Conservation (phyloP, 805 yeast species). For the Torulaspora maleeae region DNA sequence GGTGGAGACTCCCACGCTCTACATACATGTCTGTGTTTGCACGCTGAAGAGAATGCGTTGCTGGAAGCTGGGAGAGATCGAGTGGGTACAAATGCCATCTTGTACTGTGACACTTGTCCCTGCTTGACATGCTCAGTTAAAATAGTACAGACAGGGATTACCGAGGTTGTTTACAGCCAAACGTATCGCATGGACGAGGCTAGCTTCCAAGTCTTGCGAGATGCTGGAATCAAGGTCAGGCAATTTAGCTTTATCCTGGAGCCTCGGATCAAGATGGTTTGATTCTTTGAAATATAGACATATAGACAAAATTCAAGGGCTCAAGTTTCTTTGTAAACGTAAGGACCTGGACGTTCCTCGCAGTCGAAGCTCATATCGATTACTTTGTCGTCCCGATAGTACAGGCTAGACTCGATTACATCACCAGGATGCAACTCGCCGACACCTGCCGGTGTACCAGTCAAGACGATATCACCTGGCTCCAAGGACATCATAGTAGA, state of each 20-base stretch:
- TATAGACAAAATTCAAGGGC: neutral
- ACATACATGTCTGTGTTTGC: conserved; percentile 85
- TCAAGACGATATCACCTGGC: conserved; percentile 84
- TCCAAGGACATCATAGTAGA: conserved; percentile 87
- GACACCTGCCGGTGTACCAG: conserved; percentile 99
- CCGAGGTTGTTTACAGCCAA: conserved; percentile 89
- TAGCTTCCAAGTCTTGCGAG: conserved; percentile 64
- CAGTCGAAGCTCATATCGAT: conserved; percentile 41
- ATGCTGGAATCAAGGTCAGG: conserved; percentile 69
- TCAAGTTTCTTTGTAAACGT: conserved; percentile 45
- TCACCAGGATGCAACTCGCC: conserved; percentile 82
- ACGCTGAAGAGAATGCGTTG: conserved; percentile 96
- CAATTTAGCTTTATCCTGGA: conserved; percentile 42
- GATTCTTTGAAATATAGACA: neutral
- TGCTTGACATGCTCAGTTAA: conserved; percentile 94
- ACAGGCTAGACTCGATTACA: conserved; percentile 56
- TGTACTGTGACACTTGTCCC: conserved; percentile 96
- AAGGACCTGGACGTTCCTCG: conserved; percentile 55
- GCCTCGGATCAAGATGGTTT: conserved; percentile 26
- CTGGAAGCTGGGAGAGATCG: conserved; percentile 92
- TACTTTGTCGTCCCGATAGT: conserved; percentile 51
- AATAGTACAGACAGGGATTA: conserved; percentile 87
- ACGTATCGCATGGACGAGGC: conserved; percentile 85
- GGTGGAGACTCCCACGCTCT: conserved; percentile 61
- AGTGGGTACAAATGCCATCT: conserved; percentile 53